Evolutionary conservation across 2,329 filamentous ascomycete species (phyloP).

Genomic region (Fusarium coicis): DNA sequence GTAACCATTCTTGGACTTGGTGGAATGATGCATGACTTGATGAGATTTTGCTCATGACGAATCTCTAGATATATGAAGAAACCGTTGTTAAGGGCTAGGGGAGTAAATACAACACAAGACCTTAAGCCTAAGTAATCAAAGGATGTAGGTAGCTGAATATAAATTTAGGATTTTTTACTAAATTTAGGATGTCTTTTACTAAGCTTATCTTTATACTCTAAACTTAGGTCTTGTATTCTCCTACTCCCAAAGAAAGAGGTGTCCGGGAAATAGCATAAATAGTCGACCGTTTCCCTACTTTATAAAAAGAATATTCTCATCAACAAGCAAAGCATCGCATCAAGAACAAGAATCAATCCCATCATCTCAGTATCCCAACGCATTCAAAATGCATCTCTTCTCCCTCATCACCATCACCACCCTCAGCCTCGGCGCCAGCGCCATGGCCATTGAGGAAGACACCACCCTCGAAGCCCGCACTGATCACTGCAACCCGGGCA

Average conservation of each 20-base stretch:
- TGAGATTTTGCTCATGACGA: accelerated
- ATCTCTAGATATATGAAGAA: accelerated
- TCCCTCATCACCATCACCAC: not conserved
- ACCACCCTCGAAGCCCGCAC: not conserved
- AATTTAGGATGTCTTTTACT: too few relatives aligned
- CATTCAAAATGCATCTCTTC: not conserved
- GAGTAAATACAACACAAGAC: too few relatives aligned
- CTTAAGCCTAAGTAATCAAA: too few relatives aligned
- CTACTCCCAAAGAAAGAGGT: too few relatives aligned
- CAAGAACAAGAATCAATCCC: not conserved
- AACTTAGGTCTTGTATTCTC: too few relatives aligned
- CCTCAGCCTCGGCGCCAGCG: not conserved
- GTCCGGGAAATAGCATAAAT: not conserved
- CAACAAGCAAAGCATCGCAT: not conserved
- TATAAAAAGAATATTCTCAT: not conserved
- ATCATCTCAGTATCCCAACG: not conserved
- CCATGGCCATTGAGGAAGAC: not conserved
- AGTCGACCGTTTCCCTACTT: not conserved
- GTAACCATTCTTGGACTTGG: not conserved
- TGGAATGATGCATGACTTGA: accelerated
- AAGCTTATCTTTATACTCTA: too few relatives aligned
- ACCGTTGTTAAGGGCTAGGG: too few relatives aligned
- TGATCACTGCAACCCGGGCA: not conserved
- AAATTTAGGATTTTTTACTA: too few relatives aligned
- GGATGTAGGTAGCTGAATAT: too few relatives aligned